Percentiles rank a stretch among this genome's conserved stretches.
Evolutionary conservation across 2,329 filamentous ascomycete genomes (phyloP).

Genomic region (Hypoxylon sp.): DNA sequence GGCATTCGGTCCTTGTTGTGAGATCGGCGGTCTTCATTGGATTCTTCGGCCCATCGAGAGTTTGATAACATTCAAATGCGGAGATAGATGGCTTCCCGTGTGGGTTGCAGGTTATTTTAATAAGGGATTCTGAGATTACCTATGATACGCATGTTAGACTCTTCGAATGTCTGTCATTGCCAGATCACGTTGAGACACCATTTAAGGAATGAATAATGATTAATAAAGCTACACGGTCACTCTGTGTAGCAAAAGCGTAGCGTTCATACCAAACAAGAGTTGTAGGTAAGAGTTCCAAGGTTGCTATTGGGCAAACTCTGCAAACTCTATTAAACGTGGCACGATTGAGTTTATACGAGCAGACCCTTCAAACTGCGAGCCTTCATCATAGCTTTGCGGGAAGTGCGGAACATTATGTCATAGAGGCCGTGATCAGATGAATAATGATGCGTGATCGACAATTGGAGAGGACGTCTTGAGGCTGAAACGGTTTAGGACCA

Average conservation of each 20-base stretch:
- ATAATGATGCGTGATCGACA: slow-evolving; percentile 42
- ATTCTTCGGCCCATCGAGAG: background rate
- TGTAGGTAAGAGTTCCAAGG: no score
- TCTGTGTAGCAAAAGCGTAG: background rate
- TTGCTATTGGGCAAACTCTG: no score
- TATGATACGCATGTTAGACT: background rate
- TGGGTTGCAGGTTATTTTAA: background rate
- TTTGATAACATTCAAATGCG: background rate
- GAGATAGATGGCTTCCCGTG: slow-evolving; percentile 10
- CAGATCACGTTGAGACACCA: background rate
- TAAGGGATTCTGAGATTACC: background rate
- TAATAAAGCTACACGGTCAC: background rate
- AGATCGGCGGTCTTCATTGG: slow-evolving; percentile 10
- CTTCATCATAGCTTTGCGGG: slow-evolving; percentile 4
- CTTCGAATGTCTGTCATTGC: background rate
- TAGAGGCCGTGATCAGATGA: slow-evolving; percentile 33
- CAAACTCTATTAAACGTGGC: background rate
- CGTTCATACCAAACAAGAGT: background rate
- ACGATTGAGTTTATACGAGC: background rate
- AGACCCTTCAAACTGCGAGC: background rate
- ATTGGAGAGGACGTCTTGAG: slow-evolving; percentile 38
- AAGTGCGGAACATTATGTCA: slow-evolving; percentile 19
- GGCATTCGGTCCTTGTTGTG: slow-evolving; percentile 18
- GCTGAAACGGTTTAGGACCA: slow-evolving; percentile 44
- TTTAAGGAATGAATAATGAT: background rate